Conservation (phyloP, 129 eudicot species). For the Centella asiatica region DNA sequence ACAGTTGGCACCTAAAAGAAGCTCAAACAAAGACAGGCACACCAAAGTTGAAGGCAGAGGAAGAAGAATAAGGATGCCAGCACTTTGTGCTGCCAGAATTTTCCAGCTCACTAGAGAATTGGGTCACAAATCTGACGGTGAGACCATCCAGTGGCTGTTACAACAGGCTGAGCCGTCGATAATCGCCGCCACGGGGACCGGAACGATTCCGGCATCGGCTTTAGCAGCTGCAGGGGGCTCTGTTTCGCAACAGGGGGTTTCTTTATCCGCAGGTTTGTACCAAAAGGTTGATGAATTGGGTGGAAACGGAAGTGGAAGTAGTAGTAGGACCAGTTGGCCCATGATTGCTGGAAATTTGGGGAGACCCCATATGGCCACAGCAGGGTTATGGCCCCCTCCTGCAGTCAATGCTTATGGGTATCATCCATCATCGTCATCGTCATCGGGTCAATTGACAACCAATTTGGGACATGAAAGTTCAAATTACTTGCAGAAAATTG, state of each 20-base stretch:
- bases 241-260: conserved; percentile 29
- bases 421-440: conserved; percentile 26
- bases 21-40: conserved; percentile 77
- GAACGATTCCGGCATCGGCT: conserved; percentile 80
- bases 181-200: conserved; percentile 77
- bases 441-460: conserved; percentile 35
- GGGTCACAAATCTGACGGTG: conserved; percentile 88
- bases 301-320: conserved; percentile 8
- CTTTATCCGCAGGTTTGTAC: conserved; percentile 49
- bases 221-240: conserved; percentile 35
- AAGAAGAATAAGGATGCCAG: conserved; percentile 85
- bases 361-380: conserved; percentile 43
- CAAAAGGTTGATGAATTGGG: conserved; percentile 47
- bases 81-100: conserved; percentile 82
- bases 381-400: conserved; percentile 43
- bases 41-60: conserved; percentile 92
- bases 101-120: conserved; percentile 74
- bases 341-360: conserved; percentile 49
- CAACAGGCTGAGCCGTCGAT: conserved; percentile 87
- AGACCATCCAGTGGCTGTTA: conserved; percentile 80
- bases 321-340: conserved; percentile 42
- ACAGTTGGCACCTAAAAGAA: conserved; percentile 57
- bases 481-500: conserved; percentile 49
- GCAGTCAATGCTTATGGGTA: conserved; percentile 29
- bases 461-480: conserved; percentile 31